These are phyloP conservation scores for Monosporascus sp. DNA, from an alignment of 2,329 filamentous ascomycete species.

Conservation along the genomic window DNA sequence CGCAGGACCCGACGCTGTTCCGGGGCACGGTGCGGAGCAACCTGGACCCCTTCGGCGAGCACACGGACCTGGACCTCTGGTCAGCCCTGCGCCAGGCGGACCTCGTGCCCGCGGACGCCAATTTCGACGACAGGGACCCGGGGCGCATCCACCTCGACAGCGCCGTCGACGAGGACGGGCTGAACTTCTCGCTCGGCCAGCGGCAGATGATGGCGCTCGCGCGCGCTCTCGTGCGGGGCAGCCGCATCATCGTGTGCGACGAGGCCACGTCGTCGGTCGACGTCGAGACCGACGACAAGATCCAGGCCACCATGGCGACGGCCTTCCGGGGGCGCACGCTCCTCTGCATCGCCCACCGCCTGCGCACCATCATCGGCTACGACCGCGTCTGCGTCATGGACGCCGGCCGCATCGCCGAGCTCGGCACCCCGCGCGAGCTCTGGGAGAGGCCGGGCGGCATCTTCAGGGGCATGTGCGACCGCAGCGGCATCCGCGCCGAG, in stretches of 20 bases:
- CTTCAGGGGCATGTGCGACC: constrained; percentile 85
- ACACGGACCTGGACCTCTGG: constrained; percentile 75
- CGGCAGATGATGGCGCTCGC: constrained; percentile 93
- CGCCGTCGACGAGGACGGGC: constrained; percentile 84
- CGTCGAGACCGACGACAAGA: constrained; percentile 95
- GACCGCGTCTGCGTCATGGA: constrained; percentile 98
- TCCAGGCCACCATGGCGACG: constrained; percentile 80
- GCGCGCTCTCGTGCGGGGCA: constrained; percentile 79
- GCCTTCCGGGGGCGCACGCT: constrained; percentile 85
- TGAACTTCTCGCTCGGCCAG: constrained; percentile 94
- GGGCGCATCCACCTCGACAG: constrained; percentile 76
- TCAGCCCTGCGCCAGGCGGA: constrained; percentile 72
- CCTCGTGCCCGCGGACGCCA: constrained; percentile 53
- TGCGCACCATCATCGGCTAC: constrained; percentile 90
- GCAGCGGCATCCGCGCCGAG: constrained; percentile 66
- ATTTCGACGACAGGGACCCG: constrained; percentile 36
- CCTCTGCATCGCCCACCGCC: constrained; percentile 85
- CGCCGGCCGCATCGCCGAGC: constrained; percentile 76
- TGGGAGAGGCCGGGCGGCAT: constrained; percentile 65
- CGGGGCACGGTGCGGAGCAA: constrained; percentile 74
- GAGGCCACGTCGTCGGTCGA: constrained; percentile 92
- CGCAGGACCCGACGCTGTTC: constrained; percentile 81
- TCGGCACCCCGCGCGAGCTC: constrained; percentile 70
- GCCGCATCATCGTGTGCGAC: constrained; percentile 93
- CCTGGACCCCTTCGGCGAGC: constrained; percentile 75